Conservation (phyloP, 2,329 filamentous ascomycete species). For the Stachybotrys chartarum region DNA sequence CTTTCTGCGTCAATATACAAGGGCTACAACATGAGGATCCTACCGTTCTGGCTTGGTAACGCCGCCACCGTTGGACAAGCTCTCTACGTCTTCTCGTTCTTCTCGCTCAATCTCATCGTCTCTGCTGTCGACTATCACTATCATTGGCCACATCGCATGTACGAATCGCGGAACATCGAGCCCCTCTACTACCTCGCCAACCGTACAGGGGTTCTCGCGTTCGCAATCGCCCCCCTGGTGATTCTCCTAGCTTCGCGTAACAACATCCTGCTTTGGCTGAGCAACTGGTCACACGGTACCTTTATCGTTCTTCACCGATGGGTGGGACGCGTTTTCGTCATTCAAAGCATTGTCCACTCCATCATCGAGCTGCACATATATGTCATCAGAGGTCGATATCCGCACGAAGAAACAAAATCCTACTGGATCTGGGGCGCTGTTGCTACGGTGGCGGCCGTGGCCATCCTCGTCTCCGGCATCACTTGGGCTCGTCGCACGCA, state of each 20-base stretch:
- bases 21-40: not conserved
- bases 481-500: conserved; percentile 22
- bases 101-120: conserved; percentile 24
- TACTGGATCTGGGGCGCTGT: conserved; percentile 36
- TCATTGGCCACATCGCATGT: conserved; percentile 18
- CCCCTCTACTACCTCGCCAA: conserved; percentile 24
- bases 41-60: not conserved
- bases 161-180: conserved; percentile 11
- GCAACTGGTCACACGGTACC: conserved; percentile 38
- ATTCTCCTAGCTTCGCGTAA: conserved; percentile 35
- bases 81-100: not conserved
- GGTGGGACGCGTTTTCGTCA: conserved; percentile 29
- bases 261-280: conserved; percentile 35
- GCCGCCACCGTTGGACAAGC: not conserved
- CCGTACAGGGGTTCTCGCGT: conserved; percentile 29
- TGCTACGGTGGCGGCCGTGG: conserved; percentile 21
- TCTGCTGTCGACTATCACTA: conserved; percentile 17
- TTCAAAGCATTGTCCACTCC: conserved; percentile 30
- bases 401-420: conserved; percentile 12
- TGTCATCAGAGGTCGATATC: conserved; percentile 16
- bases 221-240: conserved; percentile 28
- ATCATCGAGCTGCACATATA: conserved; percentile 20
- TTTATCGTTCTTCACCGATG: conserved; percentile 40
- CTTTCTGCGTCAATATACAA: not conserved
- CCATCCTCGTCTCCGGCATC: conserved; percentile 18